Conservation (phyloP, 73 alveolate genomes). For the Tetrahymena thermophila region DNA sequence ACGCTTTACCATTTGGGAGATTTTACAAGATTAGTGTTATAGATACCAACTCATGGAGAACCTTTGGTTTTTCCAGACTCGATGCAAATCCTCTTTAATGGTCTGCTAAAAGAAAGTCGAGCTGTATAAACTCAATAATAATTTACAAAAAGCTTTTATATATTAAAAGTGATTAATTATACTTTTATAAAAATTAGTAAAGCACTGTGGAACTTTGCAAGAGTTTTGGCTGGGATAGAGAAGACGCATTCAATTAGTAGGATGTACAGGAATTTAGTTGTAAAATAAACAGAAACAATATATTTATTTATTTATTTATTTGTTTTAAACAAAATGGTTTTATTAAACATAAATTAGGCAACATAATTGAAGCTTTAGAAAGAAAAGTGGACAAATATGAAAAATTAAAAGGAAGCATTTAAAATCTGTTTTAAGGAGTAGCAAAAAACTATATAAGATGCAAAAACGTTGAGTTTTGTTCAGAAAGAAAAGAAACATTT, state of each 20-base stretch:
- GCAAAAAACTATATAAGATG: not conserved
- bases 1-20: conserved; percentile 31
- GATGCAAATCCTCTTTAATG: not conserved
- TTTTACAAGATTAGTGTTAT: not conserved
- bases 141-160: not conserved
- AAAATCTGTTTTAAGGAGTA: not conserved
- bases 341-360: too few species aligned
- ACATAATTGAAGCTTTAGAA: not conserved
- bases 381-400: not conserved
- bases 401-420: not conserved
- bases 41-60: not conserved
- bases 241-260: not conserved
- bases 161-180: not conserved
- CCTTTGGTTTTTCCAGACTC: not conserved
- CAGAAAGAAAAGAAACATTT: not conserved
- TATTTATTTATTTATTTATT: not conserved
- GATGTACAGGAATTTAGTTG: not conserved
- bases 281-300: not conserved
- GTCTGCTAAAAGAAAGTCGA: not conserved
- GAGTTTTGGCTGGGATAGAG: not conserved
- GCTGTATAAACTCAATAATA: not conserved
- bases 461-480: not conserved
- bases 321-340: too few species aligned
- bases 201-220: not conserved
- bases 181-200: not conserved